Conservation (phyloP, 1,284 basidiomycete species). For the Ceratobasidium sp. region DNA sequence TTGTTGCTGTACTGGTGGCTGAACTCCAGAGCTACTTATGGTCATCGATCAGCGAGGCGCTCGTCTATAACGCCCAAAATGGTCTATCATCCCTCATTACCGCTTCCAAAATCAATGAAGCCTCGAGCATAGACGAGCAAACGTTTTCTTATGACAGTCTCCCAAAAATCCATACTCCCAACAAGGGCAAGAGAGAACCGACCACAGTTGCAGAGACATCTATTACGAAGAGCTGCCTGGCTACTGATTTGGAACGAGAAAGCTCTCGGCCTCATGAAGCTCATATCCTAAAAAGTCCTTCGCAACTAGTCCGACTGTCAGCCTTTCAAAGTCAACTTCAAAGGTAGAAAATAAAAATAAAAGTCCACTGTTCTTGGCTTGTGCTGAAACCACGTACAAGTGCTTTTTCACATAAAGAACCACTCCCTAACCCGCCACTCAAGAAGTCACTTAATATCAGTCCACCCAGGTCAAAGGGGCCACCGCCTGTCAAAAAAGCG, state of each 20-base stretch:
- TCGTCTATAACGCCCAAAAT: not conserved
- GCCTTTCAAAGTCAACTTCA: not conserved
- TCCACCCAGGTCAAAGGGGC: not conserved
- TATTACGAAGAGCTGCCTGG: not conserved
- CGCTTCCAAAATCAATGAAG: not conserved
- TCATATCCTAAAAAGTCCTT: not conserved
- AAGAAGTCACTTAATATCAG: not conserved
- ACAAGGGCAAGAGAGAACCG: not conserved
- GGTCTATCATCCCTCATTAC: not conserved
- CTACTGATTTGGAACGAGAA: not conserved
- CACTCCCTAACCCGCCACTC: not conserved
- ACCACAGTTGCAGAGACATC: not conserved
- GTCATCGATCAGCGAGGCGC: not conserved
- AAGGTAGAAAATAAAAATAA: not conserved
- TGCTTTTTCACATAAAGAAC: not conserved
- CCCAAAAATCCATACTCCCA: not conserved
- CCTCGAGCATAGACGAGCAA: not conserved
- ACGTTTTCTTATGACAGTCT: not conserved
- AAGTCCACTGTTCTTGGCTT: not conserved
- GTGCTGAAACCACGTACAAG: not conserved
- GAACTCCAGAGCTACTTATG: not conserved
- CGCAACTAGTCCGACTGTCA: not conserved
- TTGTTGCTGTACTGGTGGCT: not conserved
- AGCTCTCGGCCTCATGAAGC: not conserved
- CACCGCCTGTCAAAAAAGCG: not conserved